These are phyloP conservation scores for Chenopodium quinoa DNA, from an alignment of 148 eudicot species.

Conservation along the genomic window DNA sequence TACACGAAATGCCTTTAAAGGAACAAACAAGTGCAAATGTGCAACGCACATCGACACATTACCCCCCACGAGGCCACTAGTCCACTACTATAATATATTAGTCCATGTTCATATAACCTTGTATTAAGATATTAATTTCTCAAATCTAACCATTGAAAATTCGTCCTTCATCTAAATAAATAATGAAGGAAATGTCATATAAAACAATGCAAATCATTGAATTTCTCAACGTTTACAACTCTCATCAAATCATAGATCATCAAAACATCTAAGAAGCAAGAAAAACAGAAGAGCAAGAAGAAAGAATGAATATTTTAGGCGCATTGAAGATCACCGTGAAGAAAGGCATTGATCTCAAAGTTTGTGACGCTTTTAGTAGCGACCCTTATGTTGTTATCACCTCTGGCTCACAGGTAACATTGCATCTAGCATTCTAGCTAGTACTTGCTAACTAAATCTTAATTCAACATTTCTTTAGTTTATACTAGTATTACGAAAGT, in stretches of 20 bases:
- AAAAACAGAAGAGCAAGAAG: neutral
- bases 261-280: neutral
- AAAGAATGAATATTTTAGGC: slow-evolving; percentile 24
- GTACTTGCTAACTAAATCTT: neutral
- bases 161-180: neutral
- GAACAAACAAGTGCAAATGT: neutral
- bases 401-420: slow-evolving; percentile 26
- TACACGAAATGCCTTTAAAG: neutral
- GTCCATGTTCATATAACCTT: neutral
- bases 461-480: neutral
- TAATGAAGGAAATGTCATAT: neutral
- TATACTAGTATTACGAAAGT: neutral
- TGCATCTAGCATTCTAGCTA: too few relatives aligned
- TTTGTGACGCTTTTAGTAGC: slow-evolving; percentile 30
- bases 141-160: neutral
- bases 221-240: neutral
- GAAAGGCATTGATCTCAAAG: slow-evolving; percentile 31
- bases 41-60: neutral
- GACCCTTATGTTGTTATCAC: slow-evolving; percentile 26
- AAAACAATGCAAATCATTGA: neutral
- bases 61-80: neutral
- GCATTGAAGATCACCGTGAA: slow-evolving; percentile 33
- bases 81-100: neutral
- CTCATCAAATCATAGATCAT: neutral
- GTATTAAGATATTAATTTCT: neutral